A percentile compares a stretch with the other conserved stretches of the same genome.
These are phyloP conservation scores for Salvia sclarea DNA, from an alignment of 305 asterid genomes.

Conservation along the genomic window DNA sequence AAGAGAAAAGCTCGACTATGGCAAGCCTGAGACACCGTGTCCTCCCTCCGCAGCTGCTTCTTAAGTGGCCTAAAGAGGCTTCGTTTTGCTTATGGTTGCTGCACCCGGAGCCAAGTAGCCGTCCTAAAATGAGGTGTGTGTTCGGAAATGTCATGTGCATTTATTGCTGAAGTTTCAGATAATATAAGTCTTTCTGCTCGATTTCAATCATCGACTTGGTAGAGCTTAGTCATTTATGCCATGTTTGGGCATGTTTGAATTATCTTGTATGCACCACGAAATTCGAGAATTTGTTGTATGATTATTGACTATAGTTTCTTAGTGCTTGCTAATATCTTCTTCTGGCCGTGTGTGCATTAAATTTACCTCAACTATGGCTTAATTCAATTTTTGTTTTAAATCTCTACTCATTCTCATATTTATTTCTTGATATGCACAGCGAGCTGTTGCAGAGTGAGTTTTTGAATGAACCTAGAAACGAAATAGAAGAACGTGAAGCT, in stretches of 20 bases:
- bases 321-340: constrained; percentile 9
- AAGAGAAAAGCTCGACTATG: constrained; percentile 80
- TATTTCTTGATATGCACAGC: constrained; percentile 41
- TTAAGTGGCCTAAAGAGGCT: constrained; percentile 98
- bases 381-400: not conserved
- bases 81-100: constrained; percentile 94
- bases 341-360: too few relatives aligned
- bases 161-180: constrained; percentile 1
- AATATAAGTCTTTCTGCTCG: constrained; percentile 6
- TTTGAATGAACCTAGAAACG: constrained; percentile 76
- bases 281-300: not conserved
- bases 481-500: constrained; percentile 80
- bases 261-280: not conserved
- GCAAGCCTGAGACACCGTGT: constrained; percentile 85
- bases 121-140: constrained; percentile 82
- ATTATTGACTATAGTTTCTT: not conserved
- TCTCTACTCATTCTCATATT: constrained; percentile 23
- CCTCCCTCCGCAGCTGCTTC: constrained; percentile 91
- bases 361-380: not conserved
- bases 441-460: constrained; percentile 89
- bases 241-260: not conserved
- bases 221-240: not conserved
- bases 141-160: not conserved
- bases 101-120: constrained; percentile 84
- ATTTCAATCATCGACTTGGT: too few relatives aligned